Evolutionary conservation across 257 asterid species (phyloP), one percentile per base, ranked within the genome.

Genomic region (Echium plantagineum): DNA sequence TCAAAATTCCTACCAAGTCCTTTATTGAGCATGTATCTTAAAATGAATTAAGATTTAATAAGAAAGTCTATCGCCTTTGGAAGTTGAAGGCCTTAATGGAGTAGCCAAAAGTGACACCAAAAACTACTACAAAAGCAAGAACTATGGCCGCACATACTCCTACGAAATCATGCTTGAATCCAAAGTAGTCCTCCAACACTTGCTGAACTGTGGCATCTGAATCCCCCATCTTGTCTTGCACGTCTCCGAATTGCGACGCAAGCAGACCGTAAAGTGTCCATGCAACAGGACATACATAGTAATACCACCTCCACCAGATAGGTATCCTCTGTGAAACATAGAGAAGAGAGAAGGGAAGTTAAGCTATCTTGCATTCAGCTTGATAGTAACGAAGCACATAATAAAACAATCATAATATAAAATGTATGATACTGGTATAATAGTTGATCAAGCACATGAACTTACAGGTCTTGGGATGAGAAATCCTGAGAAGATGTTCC

Each of bases 401-500:
- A 24, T 24, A 24, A 3, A 24, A 24, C 1, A 24, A 24, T 24
- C 26, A 3, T 24, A 24, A 24, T 24, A 24, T 24, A 24, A 24
- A 24, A 24, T 24, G 15, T 21, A 19, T 22, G 21, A 15, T 3
- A 13, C 18, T 42, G n/a, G 55, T 35, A 19, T 19, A 28, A 18
- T 7, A 42, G n/a, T 32, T 3, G 5, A 54, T 7, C 15, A 42
- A 13, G 19, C n/a, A 16, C 12, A 16, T 54, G 5, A 16, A 61
- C 88, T 64, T 66, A 89, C 97, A n/a, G 89, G 58, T 21, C 69
- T 73, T 55, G 97, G 95, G 61, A 90, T 69, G 68, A 86, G 61
- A 82, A 90, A 90, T 20, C 97, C 94, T 1, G 88, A 81, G 80
- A 90, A 90, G 31, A 90, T 77, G 74, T 86, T 90, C 94, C 95